These are phyloP conservation scores for Magnusiomyces clavatus DNA, from an alignment of 1,139 yeast species.

Conservation along the genomic window DNA sequence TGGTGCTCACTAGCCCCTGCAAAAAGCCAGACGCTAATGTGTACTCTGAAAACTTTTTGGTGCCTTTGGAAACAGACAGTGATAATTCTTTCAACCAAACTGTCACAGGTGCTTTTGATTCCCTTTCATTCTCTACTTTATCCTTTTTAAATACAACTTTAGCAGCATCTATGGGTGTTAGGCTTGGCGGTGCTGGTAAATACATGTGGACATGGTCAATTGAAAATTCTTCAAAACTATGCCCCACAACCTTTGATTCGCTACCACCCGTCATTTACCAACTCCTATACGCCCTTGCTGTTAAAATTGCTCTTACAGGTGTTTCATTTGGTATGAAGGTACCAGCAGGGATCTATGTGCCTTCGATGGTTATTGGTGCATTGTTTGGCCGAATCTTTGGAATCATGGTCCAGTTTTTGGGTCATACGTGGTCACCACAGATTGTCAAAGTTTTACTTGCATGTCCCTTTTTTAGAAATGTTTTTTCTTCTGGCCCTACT, in stretches of 20 bases:
- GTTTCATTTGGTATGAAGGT: constrained; percentile 54
- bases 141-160: not conserved
- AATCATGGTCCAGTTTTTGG: constrained; percentile 40
- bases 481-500: constrained; percentile 18
- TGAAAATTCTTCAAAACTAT: constrained; percentile 24
- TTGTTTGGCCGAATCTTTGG: constrained; percentile 52
- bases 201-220: too few species aligned
- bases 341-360: constrained; percentile 63
- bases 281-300: constrained; percentile 39
- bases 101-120: not conserved
- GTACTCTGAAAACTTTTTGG: too few species aligned
- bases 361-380: constrained; percentile 64
- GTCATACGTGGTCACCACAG: constrained; percentile 17
- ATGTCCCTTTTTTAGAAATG: not conserved
- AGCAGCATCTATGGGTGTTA: too few species aligned
- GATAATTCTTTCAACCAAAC: not conserved
- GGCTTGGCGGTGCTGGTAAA: constrained; percentile 10
- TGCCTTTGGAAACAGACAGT: constrained; percentile 7
- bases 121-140: not conserved
- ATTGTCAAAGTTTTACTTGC: constrained; percentile 11
- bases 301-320: constrained; percentile 43
- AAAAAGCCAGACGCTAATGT: constrained; percentile 3
- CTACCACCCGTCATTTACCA: constrained; percentile 34
- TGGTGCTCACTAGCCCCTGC: constrained; percentile 50
- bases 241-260: constrained; percentile 35